Conservation (phyloP, 192 early-diverging fungal genomes). For the Obelidium mucronatum region DNA sequence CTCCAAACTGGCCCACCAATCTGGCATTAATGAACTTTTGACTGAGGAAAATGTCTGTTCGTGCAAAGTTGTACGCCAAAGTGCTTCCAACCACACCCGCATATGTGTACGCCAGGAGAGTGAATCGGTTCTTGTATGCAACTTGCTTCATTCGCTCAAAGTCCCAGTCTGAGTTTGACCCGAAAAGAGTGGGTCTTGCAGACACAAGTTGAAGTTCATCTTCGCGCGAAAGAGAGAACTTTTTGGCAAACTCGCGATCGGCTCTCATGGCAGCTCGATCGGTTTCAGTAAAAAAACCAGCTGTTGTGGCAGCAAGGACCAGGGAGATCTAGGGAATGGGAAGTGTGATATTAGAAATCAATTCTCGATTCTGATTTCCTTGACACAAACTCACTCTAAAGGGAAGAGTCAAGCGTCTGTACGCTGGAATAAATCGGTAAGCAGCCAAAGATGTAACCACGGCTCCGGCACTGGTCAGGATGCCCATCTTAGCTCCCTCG, state of each 20-base stretch:
- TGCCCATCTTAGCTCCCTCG: constrained; percentile 23
- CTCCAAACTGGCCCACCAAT: constrained; percentile 24
- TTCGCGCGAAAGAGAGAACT: constrained; percentile 37
- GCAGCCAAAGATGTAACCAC: not conserved
- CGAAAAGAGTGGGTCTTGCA: no score
- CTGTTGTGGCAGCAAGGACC: constrained; percentile 33
- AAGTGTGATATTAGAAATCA: not conserved
- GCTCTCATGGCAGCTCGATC: constrained; percentile 41
- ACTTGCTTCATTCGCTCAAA: not conserved
- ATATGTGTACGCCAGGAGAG: constrained; percentile 11
- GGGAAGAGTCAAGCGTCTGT: constrained; percentile 6
- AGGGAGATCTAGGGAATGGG: constrained; percentile 4
- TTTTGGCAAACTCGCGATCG: constrained; percentile 38
- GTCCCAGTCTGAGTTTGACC: not conserved
- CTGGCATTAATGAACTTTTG: constrained; percentile 31
- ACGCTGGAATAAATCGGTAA: constrained; percentile 10
- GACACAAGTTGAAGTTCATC: not conserved
- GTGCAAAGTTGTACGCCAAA: constrained; percentile 17
- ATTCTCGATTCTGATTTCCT: not conserved
- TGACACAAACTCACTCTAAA: not conserved
- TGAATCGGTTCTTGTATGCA: constrained; percentile 15
- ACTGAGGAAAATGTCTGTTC: constrained; percentile 14
- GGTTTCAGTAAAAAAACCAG: constrained; percentile 43
- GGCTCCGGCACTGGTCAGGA: constrained; percentile 6
- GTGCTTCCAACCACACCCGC: constrained; percentile 11